phyloP scores from a whole-genome alignment of 768 basidiomycete genomes.

The Podaxis sp. region DNA sequence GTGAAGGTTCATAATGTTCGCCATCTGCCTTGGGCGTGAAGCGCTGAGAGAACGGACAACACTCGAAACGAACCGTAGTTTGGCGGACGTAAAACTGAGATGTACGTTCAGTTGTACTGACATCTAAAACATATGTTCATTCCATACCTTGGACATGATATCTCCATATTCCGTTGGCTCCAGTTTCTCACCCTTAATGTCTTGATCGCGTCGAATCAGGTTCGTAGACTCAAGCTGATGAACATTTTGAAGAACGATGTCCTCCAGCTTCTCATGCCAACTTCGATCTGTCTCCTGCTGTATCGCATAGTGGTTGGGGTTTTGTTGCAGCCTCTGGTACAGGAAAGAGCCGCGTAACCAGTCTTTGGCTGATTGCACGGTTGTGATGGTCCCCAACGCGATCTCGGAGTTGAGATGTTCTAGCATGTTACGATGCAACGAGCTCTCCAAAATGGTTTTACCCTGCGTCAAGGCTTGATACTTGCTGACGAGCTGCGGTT shows the following conservation, averaged over 20 bases:
- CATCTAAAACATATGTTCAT: neutral
- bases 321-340: conserved; percentile 81
- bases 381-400: conserved; percentile 78
- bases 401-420: conserved; percentile 97
- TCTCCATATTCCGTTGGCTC: conserved; percentile 76
- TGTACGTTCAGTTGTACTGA: conserved; percentile 9
- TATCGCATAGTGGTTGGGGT: conserved; percentile 70
- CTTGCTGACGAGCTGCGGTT: conserved; percentile 66
- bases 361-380: conserved; percentile 63
- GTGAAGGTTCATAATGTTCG: conserved; percentile 58
- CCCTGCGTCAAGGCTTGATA: conserved; percentile 72
- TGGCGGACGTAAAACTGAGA: conserved; percentile 68
- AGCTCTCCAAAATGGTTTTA: conserved; percentile 80
- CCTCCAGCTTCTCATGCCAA: conserved; percentile 75
- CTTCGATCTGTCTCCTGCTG: conserved; percentile 39
- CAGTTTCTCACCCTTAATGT: conserved; percentile 42
- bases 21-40: conserved; percentile 51
- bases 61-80: conserved; percentile 47
- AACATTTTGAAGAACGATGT: conserved; percentile 71
- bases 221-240: conserved; percentile 57
- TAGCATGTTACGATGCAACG: conserved; percentile 75
- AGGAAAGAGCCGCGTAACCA: conserved; percentile 90
- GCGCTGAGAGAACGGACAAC: neutral
- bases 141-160: conserved; percentile 79
- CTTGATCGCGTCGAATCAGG: conserved; percentile 46